Evolutionary conservation across 2,329 filamentous ascomycete genomes (phyloP).

Genomic region (Aspergillus sp.): DNA sequence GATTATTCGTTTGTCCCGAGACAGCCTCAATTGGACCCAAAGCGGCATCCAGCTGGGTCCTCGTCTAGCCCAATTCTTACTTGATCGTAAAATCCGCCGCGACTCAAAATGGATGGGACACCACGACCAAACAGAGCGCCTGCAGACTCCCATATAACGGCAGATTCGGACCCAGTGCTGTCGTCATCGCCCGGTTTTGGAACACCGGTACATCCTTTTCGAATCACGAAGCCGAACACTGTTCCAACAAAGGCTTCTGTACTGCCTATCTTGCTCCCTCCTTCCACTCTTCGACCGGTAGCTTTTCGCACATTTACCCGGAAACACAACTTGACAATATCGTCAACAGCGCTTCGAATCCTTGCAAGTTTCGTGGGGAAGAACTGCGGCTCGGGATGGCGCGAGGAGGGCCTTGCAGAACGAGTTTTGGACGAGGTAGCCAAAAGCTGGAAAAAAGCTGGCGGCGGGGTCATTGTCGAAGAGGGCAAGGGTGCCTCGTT

Average conservation of each 20-base stretch:
- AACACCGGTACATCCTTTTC: slow-evolving; percentile 71
- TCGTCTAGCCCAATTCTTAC: not conserved
- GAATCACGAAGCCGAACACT: slow-evolving; percentile 31
- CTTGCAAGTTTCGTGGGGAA: slow-evolving; percentile 84
- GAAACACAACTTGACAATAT: slow-evolving; percentile 90
- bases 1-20: too few species aligned
- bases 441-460: slow-evolving; percentile 81
- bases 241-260: slow-evolving; percentile 56
- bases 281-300: slow-evolving; percentile 75
- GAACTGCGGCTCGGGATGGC: slow-evolving; percentile 92
- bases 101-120: slow-evolving; percentile 16
- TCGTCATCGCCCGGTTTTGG: slow-evolving; percentile 88
- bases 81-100: not conserved
- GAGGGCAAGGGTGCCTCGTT: slow-evolving; percentile 60
- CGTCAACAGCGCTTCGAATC: slow-evolving; percentile 73
- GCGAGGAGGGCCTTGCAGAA: slow-evolving; percentile 88
- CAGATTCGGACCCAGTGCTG: slow-evolving; percentile 54
- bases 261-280: slow-evolving; percentile 80
- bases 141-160: slow-evolving; percentile 5
- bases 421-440: slow-evolving; percentile 86
- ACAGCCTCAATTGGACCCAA: not conserved
- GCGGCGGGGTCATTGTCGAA: slow-evolving; percentile 84
- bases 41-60: not conserved
- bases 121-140: slow-evolving; percentile 8
- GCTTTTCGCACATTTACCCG: slow-evolving; percentile 96